Evolutionary conservation across 225 moss, liverwort and hornwort species (phyloP).

Genomic region (Bryoerythrophyllum caledonicum): DNA sequence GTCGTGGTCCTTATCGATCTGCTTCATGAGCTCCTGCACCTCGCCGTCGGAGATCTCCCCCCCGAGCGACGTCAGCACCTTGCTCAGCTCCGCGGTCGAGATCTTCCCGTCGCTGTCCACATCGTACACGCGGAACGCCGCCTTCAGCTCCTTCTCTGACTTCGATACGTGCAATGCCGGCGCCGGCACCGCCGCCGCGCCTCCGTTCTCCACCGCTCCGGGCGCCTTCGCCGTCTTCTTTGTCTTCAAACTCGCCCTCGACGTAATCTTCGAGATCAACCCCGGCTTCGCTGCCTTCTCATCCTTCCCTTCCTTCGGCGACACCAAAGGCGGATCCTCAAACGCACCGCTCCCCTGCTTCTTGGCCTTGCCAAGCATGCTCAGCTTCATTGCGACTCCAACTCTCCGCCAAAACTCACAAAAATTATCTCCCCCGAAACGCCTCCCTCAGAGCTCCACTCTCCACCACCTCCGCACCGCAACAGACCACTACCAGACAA

Average conservation of each 20-base stretch:
- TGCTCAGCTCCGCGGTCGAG: conserved; percentile 30
- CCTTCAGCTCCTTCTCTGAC: conserved; percentile 32
- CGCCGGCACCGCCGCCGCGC: not conserved
- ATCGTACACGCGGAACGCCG: conserved; percentile 47
- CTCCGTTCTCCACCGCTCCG: conserved; percentile 13
- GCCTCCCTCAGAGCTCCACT: not conserved
- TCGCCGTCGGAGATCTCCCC: conserved; percentile 44
- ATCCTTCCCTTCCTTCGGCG: not conserved
- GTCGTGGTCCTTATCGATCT: conserved; percentile 47
- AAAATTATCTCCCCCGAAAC: not conserved
- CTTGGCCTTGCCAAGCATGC: conserved; percentile 30
- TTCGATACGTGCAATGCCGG: conserved; percentile 18
- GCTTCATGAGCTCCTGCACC: conserved; percentile 37
- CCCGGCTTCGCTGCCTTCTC: conserved; percentile 28
- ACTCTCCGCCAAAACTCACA: not conserved
- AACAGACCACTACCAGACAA: not conserved
- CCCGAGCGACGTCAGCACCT: conserved; percentile 38
- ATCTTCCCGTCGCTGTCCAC: conserved; percentile 40
- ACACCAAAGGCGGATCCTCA: not conserved
- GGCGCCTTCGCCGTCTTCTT: too few relatives aligned
- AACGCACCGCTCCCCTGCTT: conserved; percentile 10
- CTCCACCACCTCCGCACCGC: not conserved
- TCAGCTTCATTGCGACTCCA: conserved; percentile 26
- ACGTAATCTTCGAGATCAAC: conserved; percentile 23
- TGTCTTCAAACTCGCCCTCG: conserved; percentile 22